Conservation (phyloP, 192 early-diverging fungal genomes). For the Podochytrium sp. region DNA sequence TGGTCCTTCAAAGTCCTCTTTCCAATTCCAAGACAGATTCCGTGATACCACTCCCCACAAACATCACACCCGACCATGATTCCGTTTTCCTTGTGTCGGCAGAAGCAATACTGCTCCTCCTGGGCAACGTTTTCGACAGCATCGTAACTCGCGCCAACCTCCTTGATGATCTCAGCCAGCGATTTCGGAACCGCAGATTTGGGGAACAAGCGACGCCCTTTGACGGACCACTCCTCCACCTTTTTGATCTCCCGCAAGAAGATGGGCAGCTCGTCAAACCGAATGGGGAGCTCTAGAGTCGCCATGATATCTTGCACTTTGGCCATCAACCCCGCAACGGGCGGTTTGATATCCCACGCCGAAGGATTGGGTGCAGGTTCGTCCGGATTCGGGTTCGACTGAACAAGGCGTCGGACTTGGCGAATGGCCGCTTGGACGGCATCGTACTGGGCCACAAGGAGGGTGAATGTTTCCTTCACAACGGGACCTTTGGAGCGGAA, state of each 20-base stretch:
- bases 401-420: not conserved
- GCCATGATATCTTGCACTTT: conserved; percentile 4
- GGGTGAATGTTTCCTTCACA: not conserved
- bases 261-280: conserved; percentile 25
- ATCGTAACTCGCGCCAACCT: not conserved
- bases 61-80: conserved; percentile 45
- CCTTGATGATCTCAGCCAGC: conserved; percentile 15
- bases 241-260: conserved; percentile 26
- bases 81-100: conserved; percentile 26
- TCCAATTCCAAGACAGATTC: conserved; percentile 33
- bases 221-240: conserved; percentile 34
- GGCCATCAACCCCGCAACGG: conserved; percentile 3
- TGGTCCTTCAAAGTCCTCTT: conserved; percentile 35
- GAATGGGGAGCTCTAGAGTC: conserved; percentile 8
- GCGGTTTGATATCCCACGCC: not conserved
- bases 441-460: not conserved
- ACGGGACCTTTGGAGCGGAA: not conserved
- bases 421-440: not conserved
- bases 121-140: not conserved
- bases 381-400: not conserved
- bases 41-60: conserved; percentile 46
- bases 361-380: too few species aligned
- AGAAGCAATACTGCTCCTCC: conserved; percentile 33
- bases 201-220: conserved; percentile 7
- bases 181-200: not conserved